These are phyloP conservation scores for Pisolithus thermaeus DNA, from an alignment of 1,284 basidiomycete species.

Conservation along the genomic window DNA sequence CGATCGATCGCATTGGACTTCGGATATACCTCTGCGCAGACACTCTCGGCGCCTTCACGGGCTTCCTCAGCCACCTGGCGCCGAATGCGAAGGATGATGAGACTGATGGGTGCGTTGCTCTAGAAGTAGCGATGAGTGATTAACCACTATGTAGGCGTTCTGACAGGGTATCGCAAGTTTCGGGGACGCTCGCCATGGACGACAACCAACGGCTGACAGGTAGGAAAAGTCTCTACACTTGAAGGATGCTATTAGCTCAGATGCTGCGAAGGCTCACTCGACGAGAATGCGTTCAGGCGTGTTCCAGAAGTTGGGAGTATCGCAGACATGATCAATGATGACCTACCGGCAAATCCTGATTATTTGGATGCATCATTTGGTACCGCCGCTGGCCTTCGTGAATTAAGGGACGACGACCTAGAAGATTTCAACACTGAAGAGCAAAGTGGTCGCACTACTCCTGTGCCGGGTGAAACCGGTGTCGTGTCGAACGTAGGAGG, in stretches of 20 bases:
- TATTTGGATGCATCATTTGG: conserved; percentile 84
- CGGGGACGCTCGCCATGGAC: conserved; percentile 5
- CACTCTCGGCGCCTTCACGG: conserved; percentile 48
- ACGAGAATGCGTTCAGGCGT: conserved; percentile 76
- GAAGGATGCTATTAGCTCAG: conserved; percentile 4
- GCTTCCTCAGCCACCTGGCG: conserved; percentile 45
- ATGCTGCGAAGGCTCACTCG: conserved; percentile 59
- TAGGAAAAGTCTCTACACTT: conserved; percentile 8
- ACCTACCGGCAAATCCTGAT: conserved; percentile 83
- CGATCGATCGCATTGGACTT: conserved; percentile 42
- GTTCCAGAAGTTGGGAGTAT: conserved; percentile 70
- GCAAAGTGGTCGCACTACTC: conserved; percentile 21
- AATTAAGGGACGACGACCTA: conserved; percentile 64
- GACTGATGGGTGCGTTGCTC: conserved; percentile 34
- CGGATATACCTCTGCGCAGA: conserved; percentile 66
- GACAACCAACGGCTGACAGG: conserved; percentile 29
- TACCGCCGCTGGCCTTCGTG: conserved; percentile 67
- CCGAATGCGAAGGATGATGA: conserved; percentile 34
- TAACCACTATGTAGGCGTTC: conserved; percentile 9
- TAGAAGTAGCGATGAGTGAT: background rate
- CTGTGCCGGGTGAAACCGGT: conserved; percentile 31
- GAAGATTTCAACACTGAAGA: conserved; percentile 56
- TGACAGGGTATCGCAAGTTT: conserved; percentile 4
- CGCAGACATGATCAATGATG: conserved; percentile 88
- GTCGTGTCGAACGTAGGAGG: conserved; percentile 66